Evolutionary conservation across 768 basidiomycete genomes (phyloP).

Genomic region (Rhodotorula graminis): DNA sequence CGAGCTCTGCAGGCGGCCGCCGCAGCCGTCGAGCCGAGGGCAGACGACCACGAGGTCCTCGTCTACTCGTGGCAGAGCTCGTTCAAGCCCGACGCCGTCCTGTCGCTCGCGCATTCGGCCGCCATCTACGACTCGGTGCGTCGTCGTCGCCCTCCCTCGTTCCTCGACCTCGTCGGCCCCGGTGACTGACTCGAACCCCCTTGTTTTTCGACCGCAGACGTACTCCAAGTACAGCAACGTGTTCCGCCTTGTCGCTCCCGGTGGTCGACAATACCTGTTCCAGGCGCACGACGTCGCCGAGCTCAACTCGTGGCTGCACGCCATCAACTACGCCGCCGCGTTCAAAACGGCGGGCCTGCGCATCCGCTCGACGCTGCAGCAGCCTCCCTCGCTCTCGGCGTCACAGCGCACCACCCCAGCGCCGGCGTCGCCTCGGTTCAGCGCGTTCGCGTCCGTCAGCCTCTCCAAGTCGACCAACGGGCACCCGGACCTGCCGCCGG

Average conservation of each 20-base stretch:
- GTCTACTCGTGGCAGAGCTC: conserved; percentile 31
- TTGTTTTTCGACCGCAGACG: conserved; percentile 4
- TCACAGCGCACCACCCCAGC: not conserved
- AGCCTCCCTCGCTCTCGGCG: not conserved
- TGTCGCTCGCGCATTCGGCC: conserved; percentile 69
- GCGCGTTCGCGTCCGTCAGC: not conserved
- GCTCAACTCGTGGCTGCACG: conserved; percentile 81
- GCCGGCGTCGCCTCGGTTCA: not conserved
- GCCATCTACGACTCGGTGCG: conserved; percentile 67
- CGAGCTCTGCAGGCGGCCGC: conserved; percentile 9
- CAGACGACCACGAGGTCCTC: conserved; percentile 35
- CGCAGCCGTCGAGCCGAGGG: not conserved
- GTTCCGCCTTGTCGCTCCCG: conserved; percentile 69
- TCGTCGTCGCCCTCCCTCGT: not conserved
- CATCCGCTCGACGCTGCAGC: conserved; percentile 58
- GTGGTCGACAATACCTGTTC: conserved; percentile 75
- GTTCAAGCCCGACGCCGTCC: conserved; percentile 73
- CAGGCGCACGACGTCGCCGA: conserved; percentile 66
- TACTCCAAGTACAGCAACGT: conserved; percentile 60
- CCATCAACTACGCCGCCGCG: conserved; percentile 87
- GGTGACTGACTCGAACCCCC: not conserved
- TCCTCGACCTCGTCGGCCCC: not conserved
- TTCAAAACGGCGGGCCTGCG: conserved; percentile 79
- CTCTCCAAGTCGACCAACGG: not conserved
- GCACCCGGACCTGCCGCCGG: not conserved